Base-by-base conservation (phyloP, 306 rosid species). In the Lupinus albus region DNA sequence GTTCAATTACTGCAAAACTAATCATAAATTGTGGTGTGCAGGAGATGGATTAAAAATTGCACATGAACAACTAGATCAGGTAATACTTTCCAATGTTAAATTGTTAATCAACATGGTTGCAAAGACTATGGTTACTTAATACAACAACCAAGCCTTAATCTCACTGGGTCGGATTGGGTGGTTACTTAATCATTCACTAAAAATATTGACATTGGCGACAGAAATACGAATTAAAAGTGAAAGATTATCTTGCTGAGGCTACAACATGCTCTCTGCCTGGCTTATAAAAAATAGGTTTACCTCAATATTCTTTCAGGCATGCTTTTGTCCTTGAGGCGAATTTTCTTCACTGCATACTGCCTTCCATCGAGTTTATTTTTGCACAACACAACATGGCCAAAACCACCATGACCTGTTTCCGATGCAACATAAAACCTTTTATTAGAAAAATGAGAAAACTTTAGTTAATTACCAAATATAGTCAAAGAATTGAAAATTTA, bases 281-380 rank as follows among this genome's bases (percentile, higher is more conserved):
- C 25, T 56, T 61, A 41, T 32, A 48, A 42, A 71, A 69, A 61
- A 32, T n/a, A 68, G 21, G 46, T 60, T 60, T 81, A 92, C 98
- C 98, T 92, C 79, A 92, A 79, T 68, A 92, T 92, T 33, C 93
- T 85, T 54, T 92, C 95, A 15, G 89, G 91, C 81, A 89, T 77
- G 82, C 77, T 92, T 83, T 92, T 86, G 81, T 92, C 98, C 62
- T 77, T 89, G 8, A 92, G 93, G 74, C 81, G 95, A 61, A 92
- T 92, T 84, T 89, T 92, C 86, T 92, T 92, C 67, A 92, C 85
- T 6, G 98, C 98, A 84, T 92, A 92, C 36, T 92, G 96, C 67
- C 98, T 85, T 71, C 95, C 98, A 67, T 92, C 98, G 21, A 92
- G 83, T 70, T 92, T 92, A 80, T 92, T 92, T 88, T 86, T 87